These are phyloP conservation scores for Colletotrichum eremochloae DNA, from an alignment of 2,329 filamentous ascomycete species.

Conservation along the genomic window DNA sequence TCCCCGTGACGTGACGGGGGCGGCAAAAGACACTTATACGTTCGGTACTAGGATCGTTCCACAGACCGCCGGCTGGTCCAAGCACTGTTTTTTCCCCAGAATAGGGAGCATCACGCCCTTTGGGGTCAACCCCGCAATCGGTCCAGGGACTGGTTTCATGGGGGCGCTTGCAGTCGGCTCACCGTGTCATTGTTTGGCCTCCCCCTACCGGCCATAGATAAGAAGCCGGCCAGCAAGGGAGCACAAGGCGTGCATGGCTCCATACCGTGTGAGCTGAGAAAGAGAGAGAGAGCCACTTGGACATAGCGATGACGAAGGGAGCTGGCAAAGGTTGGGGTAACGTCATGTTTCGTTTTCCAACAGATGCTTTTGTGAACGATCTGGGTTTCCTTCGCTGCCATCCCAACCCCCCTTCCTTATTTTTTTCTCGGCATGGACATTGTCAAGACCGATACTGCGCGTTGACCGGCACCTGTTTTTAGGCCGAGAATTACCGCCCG, in stretches of 20 bases:
- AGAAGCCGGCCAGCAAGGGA: no score
- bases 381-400: neutral
- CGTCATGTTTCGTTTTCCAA: no score
- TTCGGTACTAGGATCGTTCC: constrained; percentile 17
- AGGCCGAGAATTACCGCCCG: constrained; percentile 25
- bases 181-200: neutral
- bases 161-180: constrained; percentile 39
- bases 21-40: constrained; percentile 38
- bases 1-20: constrained; percentile 20
- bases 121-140: constrained; percentile 34
- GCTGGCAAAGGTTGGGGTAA: neutral
- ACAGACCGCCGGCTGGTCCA: constrained; percentile 32
- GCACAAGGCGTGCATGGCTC: no score
- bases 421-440: neutral
- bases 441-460: no score
- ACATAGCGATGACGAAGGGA: no score
- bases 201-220: no score
- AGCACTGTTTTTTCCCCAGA: constrained; percentile 25
- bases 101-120: constrained; percentile 39
- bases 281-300: no score
- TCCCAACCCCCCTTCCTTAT: neutral
- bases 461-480: neutral
- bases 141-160: constrained; percentile 33
- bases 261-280: no score
- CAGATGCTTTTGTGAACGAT: neutral